Evolutionary conservation across 805 yeast genomes (phyloP), one percentile per base, ranked within the genome.

Genomic region (Myxozyma sirexii): DNA sequence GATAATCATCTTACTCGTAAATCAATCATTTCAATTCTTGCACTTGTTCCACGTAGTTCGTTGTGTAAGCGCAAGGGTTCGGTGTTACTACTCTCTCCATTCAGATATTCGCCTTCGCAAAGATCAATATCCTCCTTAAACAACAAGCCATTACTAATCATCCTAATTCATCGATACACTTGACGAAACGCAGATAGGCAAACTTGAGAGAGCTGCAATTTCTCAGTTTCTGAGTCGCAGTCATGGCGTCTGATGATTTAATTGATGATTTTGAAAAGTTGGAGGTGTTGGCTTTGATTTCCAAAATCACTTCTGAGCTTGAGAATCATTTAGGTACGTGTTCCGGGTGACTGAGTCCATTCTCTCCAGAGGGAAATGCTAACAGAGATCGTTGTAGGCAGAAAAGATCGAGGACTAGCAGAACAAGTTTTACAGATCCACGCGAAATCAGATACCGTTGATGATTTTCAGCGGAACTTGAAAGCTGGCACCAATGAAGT

Each of bases 341-440:
- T 23, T 56, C n/a, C n/a, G n/a, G n/a, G n/a, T n/a, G n/a, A n/a
- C n/a, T n/a, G n/a, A n/a, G n/a, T n/a, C n/a, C n/a, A n/a, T n/a
- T n/a, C n/a, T n/a, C n/a, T n/a, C n/a, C n/a, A n/a, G n/a, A n/a
- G n/a, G n/a, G n/a, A n/a, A n/a, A n/a, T n/a, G n/a, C n/a, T n/a
- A n/a, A n/a, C n/a, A n/a, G n/a, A n/a, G n/a, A n/a, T n/a, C n/a
- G n/a, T n/a, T 29, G 19, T 52, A 65, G 82, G 79, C 7, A 69
- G 75, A 2, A 73, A 75, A 38, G 85, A 82, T 57, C 71, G 70
- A 38, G 72, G 76, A 4, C 73, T 82, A 23, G 80, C 83, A 0
- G 82, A 80, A 59, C 82, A 79, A 65, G 71, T 84, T 3, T 58
- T 77, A 13, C 75, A 76, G 57, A 65, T 83, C 7, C 75, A 75